Percentiles rank a stretch among this genome's conserved stretches.
phyloP scores from a whole-genome alignment of 108 stramenopile genomes.

The Pseudonitzschia multiseries region DNA sequence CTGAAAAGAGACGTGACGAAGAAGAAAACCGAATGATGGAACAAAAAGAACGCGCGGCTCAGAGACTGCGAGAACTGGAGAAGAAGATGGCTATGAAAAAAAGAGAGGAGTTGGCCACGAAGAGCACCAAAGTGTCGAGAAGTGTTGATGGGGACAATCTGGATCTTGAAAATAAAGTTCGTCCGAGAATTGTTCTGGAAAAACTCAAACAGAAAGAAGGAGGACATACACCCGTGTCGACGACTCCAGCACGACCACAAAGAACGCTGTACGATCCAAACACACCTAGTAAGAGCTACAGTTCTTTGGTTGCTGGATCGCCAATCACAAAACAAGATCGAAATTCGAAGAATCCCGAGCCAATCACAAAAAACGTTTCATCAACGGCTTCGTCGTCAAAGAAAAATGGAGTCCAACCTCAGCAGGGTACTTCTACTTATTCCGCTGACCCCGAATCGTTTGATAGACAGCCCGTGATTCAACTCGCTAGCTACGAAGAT shows the following conservation, averaged over 20 bases:
- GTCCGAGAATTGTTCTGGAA: constrained; percentile 10
- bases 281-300: constrained; percentile 37
- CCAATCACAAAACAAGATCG: constrained; percentile 15
- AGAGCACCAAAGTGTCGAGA: neutral
- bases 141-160: neutral
- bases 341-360: neutral
- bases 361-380: neutral
- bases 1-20: constrained; percentile 53
- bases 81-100: constrained; percentile 45
- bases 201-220: constrained; percentile 12
- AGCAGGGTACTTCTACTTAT: constrained; percentile 3
- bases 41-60: constrained; percentile 49
- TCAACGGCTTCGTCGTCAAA: neutral
- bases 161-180: neutral
- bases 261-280: constrained; percentile 63
- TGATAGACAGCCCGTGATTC: constrained; percentile 53
- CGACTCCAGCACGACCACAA: neutral
- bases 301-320: constrained; percentile 44
- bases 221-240: neutral
- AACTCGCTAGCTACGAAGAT: constrained; percentile 71
- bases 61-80: constrained; percentile 64
- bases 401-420: constrained; percentile 10
- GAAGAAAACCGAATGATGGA: constrained; percentile 50
- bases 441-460: constrained; percentile 27
- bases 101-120: constrained; percentile 2